Percentiles rank a stretch among this genome's conserved stretches.
Evolutionary conservation across 495 filamentous ascomycete genomes (phyloP).

Genomic region (Alectoria sarmentosa): DNA sequence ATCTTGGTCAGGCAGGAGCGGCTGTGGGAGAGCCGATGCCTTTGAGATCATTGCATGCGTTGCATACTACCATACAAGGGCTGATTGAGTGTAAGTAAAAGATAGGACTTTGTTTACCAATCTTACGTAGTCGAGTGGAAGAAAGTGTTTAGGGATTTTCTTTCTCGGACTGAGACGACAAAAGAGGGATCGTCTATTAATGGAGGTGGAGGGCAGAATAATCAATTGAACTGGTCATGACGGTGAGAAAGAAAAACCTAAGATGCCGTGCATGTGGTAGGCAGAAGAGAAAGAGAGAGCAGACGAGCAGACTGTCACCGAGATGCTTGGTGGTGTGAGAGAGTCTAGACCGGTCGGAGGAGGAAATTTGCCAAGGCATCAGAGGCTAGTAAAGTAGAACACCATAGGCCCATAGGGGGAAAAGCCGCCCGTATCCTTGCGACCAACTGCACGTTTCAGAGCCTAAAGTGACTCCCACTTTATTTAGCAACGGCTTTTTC

Average conservation of each 20-base stretch:
- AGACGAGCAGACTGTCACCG: neutral
- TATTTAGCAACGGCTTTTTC: conserved; percentile 5
- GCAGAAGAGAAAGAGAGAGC: neutral
- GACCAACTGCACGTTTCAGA: neutral
- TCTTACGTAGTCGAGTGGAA: neutral
- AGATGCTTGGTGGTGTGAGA: neutral
- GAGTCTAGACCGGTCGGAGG: conserved; percentile 4
- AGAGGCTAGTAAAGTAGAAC: too few species aligned
- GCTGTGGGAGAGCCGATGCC: conserved; percentile 13
- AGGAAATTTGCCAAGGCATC: too few species aligned
- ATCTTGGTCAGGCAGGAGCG: conserved; percentile 8
- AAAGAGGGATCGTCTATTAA: neutral
- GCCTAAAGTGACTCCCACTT: neutral
- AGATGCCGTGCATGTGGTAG: too few species aligned
- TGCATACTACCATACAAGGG: conserved; percentile 2
- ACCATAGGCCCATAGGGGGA: too few species aligned
- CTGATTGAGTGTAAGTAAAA: neutral
- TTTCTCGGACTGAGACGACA: neutral
- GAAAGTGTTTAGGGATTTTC: neutral
- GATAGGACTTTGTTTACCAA: neutral
- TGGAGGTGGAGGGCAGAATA: neutral
- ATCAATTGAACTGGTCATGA: neutral
- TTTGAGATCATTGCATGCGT: conserved; percentile 11
- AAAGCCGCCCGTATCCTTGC: neutral
- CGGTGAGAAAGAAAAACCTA: too few species aligned